Conservation (phyloP, 2,329 filamentous ascomycete species). For the Trichoderma gracile region DNA sequence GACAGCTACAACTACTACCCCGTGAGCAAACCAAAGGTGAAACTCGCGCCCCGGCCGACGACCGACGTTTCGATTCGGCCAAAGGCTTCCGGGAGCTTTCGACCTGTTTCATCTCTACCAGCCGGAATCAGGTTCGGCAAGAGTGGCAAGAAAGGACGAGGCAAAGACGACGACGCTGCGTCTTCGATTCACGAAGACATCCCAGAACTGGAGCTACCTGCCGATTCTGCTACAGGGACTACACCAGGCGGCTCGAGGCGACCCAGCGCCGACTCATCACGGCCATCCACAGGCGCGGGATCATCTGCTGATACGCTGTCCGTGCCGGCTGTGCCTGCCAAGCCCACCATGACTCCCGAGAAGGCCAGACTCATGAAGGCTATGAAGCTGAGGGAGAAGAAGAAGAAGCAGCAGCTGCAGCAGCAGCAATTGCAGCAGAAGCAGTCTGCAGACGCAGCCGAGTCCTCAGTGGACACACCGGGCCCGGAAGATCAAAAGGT, state of each 20-base stretch:
- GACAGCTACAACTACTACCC: slow-evolving; percentile 52
- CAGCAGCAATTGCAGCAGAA: not conserved
- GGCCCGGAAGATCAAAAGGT: slow-evolving; percentile 23
- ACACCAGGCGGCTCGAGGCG: slow-evolving; percentile 40
- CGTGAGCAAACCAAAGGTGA: slow-evolving; percentile 75
- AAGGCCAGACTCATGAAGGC: slow-evolving; percentile 94
- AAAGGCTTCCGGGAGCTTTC: slow-evolving; percentile 61
- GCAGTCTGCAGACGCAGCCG: slow-evolving; percentile 1
- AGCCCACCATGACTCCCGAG: slow-evolving; percentile 72
- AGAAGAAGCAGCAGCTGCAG: slow-evolving; percentile 47
- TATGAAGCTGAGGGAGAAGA: slow-evolving; percentile 83
- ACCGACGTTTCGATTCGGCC: slow-evolving; percentile 62
- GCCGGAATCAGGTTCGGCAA: slow-evolving; percentile 73
- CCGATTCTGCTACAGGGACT: slow-evolving; percentile 36
- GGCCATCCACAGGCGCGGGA: slow-evolving; percentile 50
- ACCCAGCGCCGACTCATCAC: slow-evolving; percentile 31
- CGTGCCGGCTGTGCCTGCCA: slow-evolving; percentile 44
- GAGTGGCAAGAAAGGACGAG: slow-evolving; percentile 51
- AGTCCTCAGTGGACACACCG: slow-evolving; percentile 28
- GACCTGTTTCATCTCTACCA: slow-evolving; percentile 77
- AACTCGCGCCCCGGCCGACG: slow-evolving; percentile 83
- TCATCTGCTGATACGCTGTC: slow-evolving; percentile 45
- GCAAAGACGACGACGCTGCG: slow-evolving; percentile 30
- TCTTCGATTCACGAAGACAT: slow-evolving; percentile 40
- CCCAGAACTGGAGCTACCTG: slow-evolving; percentile 41